Conservation (phyloP, 345 rosid species). For the Salix purpurea region DNA sequence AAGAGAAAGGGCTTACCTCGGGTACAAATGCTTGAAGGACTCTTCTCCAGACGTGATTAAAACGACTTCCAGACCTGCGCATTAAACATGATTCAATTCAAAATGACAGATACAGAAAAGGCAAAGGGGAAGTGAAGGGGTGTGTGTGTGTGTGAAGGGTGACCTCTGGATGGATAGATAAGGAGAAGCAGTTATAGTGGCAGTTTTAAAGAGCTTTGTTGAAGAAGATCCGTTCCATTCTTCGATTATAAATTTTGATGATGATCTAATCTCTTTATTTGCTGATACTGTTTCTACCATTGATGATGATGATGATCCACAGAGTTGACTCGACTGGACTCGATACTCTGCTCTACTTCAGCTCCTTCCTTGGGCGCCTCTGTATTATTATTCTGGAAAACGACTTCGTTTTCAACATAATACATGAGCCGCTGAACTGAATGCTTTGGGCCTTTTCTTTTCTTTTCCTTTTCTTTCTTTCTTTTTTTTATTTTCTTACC, state of each 20-base stretch:
- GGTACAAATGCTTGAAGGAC: constrained; percentile 88
- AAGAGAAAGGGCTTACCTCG: constrained; percentile 46
- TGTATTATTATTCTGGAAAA: no score
- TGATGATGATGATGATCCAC: not conserved
- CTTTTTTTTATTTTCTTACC: no score
- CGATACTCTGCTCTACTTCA: no score
- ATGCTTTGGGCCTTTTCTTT: no score
- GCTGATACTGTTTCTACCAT: not conserved
- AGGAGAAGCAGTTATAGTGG: constrained; percentile 53
- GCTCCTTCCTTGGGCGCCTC: no score
- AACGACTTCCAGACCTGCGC: constrained; percentile 48
- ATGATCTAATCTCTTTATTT: not conserved
- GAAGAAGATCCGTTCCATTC: constrained; percentile 20
- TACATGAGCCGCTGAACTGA: no score
- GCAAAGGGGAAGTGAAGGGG: not conserved
- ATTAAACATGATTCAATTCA: not conserved
- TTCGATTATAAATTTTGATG: constrained; percentile 5
- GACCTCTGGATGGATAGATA: constrained; percentile 61
- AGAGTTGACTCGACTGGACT: no score
- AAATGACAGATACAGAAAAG: not conserved
- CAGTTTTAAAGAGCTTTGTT: constrained; percentile 24
- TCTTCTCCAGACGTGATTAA: constrained; percentile 71
- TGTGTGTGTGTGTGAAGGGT: no score
- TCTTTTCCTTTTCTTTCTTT: no score
- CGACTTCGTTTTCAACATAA: no score